phyloP scores from a whole-genome alignment of 1,139 yeast genomes.

The Suhomyces maxii region DNA sequence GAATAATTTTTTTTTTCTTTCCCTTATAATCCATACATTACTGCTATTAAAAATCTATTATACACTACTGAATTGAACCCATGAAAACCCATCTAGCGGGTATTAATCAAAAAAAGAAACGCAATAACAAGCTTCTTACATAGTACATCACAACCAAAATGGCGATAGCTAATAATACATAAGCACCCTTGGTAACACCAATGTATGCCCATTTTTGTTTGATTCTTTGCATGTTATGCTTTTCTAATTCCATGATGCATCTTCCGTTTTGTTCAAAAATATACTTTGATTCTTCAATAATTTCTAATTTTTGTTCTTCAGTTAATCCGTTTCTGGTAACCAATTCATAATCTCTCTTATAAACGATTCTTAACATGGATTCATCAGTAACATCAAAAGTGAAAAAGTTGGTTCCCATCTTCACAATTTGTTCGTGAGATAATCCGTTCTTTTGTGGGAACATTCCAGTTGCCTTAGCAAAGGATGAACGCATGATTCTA shows the following conservation, averaged over 20 bases:
- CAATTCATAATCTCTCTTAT: constrained; percentile 76
- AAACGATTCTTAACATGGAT: constrained; percentile 59
- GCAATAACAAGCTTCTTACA: constrained; percentile 25
- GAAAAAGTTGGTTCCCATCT: constrained; percentile 69
- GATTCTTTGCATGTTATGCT: constrained; percentile 58
- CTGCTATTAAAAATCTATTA: background rate
- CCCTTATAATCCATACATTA: too few species aligned
- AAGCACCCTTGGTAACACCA: constrained; percentile 50
- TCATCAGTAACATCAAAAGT: constrained; percentile 72
- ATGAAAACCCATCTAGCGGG: background rate
- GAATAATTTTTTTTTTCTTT: too few species aligned
- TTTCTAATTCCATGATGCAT: constrained; percentile 66
- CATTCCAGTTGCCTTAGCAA: constrained; percentile 66
- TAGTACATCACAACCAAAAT: constrained; percentile 27
- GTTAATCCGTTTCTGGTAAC: constrained; percentile 67
- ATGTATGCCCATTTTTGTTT: constrained; percentile 59
- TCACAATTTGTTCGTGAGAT: constrained; percentile 59
- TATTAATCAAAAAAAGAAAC: constrained; percentile 13
- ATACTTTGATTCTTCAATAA: constrained; percentile 66
- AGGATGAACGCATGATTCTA: constrained; percentile 64
- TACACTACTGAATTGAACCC: constrained; percentile 3
- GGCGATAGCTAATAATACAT: constrained; percentile 31
- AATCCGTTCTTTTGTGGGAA: constrained; percentile 73
- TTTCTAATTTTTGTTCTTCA: constrained; percentile 67
- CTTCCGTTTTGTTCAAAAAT: constrained; percentile 64